phyloP scores from a whole-genome alignment of 805 yeast species.

The Starmerella vaccinii region DNA sequence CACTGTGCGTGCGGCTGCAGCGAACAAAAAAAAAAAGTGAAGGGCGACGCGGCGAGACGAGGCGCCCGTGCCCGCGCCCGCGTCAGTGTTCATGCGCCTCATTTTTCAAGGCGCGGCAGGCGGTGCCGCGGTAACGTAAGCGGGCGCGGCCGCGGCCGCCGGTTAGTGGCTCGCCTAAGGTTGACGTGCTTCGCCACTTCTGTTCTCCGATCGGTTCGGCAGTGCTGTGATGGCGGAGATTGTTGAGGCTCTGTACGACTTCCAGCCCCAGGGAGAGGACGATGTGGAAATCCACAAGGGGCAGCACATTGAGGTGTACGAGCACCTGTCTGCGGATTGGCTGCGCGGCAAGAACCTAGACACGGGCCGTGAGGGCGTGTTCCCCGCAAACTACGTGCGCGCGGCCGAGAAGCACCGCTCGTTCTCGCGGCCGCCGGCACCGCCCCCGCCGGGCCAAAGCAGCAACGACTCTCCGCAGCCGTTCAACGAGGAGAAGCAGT shows the following conservation, averaged over 20 bases:
- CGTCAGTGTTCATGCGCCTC: too few relatives aligned
- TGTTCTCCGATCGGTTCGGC: not conserved
- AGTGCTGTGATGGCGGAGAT: conserved; percentile 28
- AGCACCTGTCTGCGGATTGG: conserved; percentile 78
- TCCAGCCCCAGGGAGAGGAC: conserved; percentile 60
- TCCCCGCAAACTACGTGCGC: conserved; percentile 80
- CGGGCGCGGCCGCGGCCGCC: not conserved
- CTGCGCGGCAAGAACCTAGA: conserved; percentile 57
- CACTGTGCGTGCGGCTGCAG: too few relatives aligned
- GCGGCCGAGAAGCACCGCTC: conserved; percentile 13
- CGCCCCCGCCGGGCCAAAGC: conserved; percentile 10
- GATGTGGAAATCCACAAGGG: conserved; percentile 61
- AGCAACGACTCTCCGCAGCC: conserved; percentile 19
- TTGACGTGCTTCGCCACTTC: not conserved
- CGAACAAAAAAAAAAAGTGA: too few relatives aligned
- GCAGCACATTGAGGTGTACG: conserved; percentile 57
- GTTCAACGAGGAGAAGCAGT: conserved; percentile 21
- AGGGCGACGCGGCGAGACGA: too few relatives aligned
- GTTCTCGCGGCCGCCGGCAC: conserved; percentile 21
- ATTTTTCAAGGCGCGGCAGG: too few relatives aligned
- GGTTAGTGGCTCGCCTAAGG: not conserved
- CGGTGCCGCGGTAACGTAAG: too few relatives aligned
- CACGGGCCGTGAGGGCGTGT: conserved; percentile 60
- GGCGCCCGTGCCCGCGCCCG: too few relatives aligned
- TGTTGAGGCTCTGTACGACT: conserved; percentile 64